A percentile compares a stretch with the other conserved stretches of the same genome.
Conservation (phyloP, 1,284 basidiomycete genomes). For the Cerioporus squamosus region DNA sequence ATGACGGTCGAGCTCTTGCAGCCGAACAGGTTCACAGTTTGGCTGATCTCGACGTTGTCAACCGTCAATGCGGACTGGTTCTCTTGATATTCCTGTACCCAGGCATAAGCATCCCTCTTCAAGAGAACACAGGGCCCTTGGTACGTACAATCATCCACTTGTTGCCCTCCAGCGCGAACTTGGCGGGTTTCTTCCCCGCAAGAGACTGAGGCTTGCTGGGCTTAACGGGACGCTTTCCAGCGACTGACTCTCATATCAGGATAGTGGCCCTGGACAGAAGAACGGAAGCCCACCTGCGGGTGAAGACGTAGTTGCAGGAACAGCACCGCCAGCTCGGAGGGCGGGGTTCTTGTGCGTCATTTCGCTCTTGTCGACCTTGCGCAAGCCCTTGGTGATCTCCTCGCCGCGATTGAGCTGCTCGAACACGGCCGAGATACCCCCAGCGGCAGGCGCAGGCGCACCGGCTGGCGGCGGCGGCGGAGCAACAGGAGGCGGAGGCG, state of each 20-base stretch:
- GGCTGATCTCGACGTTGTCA: conserved; percentile 80
- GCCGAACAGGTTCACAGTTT: conserved; percentile 89
- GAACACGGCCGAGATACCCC: conserved; percentile 88
- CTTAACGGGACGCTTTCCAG: conserved; percentile 69
- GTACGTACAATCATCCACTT: conserved; percentile 89
- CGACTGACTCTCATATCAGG: conserved; percentile 26
- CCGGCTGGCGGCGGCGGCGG: conserved; percentile 46
- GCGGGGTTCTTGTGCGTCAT: conserved; percentile 99
- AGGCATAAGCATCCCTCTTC: not conserved
- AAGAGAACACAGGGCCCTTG: not conserved
- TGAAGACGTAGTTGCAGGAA: conserved; percentile 49
- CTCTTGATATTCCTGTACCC: conserved; percentile 88
- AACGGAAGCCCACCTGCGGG: conserved; percentile 18
- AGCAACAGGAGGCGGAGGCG: conserved; percentile 59
- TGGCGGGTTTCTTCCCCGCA: conserved; percentile 90
- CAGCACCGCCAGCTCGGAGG: conserved; percentile 69
- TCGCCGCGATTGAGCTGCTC: conserved; percentile 91
- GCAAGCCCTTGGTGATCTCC: conserved; percentile 87
- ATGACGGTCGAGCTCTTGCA: conserved; percentile 92
- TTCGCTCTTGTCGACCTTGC: conserved; percentile 94
- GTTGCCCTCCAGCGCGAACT: conserved; percentile 88
- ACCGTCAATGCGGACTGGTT: conserved; percentile 79
- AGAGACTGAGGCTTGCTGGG: conserved; percentile 84
- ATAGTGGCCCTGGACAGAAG: not conserved
- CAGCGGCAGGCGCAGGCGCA: conserved; percentile 44